phyloP scores from a whole-genome alignment of 768 basidiomycete species.

The Auriculariales sp. region DNA sequence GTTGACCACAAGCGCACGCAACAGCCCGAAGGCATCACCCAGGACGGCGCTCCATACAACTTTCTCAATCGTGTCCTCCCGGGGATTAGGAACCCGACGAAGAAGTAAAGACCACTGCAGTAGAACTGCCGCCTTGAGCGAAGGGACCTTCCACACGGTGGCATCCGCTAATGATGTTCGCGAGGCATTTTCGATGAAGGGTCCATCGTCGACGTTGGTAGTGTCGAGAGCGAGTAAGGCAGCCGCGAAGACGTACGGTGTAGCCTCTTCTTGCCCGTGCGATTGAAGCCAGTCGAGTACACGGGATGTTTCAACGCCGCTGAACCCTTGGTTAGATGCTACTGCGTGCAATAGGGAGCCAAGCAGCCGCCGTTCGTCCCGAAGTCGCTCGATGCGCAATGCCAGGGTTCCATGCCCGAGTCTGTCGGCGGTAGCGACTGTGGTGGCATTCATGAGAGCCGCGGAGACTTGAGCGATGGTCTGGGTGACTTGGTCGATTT shows the following conservation, averaged over 20 bases:
- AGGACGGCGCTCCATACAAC: constrained; percentile 76
- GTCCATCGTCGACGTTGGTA: constrained; percentile 6
- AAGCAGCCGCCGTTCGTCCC: constrained; percentile 56
- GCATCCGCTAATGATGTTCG: no score
- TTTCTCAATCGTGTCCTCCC: constrained; percentile 59
- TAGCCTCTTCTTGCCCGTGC: constrained; percentile 53
- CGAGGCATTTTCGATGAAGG: constrained; percentile 6
- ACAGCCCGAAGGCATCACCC: constrained; percentile 65
- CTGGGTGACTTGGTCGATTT: constrained; percentile 45
- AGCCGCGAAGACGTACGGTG: constrained; percentile 52
- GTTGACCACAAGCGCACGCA: constrained; percentile 21
- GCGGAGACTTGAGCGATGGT: constrained; percentile 38
- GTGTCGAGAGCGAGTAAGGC: constrained; percentile 50
- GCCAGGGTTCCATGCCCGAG: constrained; percentile 55
- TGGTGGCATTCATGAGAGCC: constrained; percentile 47
- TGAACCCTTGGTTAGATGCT: constrained; percentile 46
- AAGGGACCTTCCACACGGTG: constrained; percentile 51
- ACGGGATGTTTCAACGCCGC: constrained; percentile 41
- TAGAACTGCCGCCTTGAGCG: constrained; percentile 57
- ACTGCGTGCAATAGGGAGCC: constrained; percentile 49
- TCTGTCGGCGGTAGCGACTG: constrained; percentile 16
- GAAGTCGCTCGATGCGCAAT: constrained; percentile 57
- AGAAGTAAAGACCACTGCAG: constrained; percentile 76
- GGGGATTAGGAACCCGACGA: constrained; percentile 38
- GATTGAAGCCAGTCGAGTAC: constrained; percentile 58